Evolutionary conservation across 768 basidiomycete genomes (phyloP).

Genomic region (Pluteus cervinus): DNA sequence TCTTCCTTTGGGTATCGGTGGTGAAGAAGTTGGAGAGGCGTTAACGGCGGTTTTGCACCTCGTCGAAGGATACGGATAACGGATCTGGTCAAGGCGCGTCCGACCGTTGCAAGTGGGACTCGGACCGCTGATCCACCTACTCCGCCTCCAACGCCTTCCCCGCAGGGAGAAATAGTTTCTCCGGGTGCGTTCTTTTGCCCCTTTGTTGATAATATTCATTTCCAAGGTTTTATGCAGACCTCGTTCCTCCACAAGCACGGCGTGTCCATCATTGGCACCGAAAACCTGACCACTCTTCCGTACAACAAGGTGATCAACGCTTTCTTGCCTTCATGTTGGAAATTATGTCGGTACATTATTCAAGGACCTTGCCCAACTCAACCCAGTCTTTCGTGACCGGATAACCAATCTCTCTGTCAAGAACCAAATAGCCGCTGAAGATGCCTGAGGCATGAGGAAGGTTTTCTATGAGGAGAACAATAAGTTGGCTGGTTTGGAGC

Average conservation of each 20-base stretch:
- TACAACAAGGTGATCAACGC: slow-evolving; percentile 90
- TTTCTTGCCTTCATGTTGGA: slow-evolving; percentile 94
- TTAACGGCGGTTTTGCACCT: slow-evolving; percentile 94
- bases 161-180: slow-evolving; percentile 5
- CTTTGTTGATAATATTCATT: neutral
- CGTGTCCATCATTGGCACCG: slow-evolving; percentile 84
- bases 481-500: slow-evolving; percentile 85
- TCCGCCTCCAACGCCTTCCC: slow-evolving; percentile 24
- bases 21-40: slow-evolving; percentile 76
- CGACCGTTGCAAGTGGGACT: slow-evolving; percentile 34
- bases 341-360: slow-evolving; percentile 94
- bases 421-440: slow-evolving; percentile 81
- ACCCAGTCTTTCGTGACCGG: slow-evolving; percentile 96
- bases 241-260: slow-evolving; percentile 79
- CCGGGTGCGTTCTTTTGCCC: neutral
- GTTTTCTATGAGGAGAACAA: slow-evolving; percentile 94
- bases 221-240: slow-evolving; percentile 60
- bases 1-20: slow-evolving; percentile 37
- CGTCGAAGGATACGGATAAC: slow-evolving; percentile 86
- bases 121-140: slow-evolving; percentile 45
- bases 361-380: slow-evolving; percentile 96
- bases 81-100: slow-evolving; percentile 72
- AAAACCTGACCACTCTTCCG: slow-evolving; percentile 73
- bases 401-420: slow-evolving; percentile 94
- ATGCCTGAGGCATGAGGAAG: slow-evolving; percentile 90